Base-by-base conservation (phyloP, 2,329 filamentous ascomycete genomes). In the Talaromyces sp. region DNA sequence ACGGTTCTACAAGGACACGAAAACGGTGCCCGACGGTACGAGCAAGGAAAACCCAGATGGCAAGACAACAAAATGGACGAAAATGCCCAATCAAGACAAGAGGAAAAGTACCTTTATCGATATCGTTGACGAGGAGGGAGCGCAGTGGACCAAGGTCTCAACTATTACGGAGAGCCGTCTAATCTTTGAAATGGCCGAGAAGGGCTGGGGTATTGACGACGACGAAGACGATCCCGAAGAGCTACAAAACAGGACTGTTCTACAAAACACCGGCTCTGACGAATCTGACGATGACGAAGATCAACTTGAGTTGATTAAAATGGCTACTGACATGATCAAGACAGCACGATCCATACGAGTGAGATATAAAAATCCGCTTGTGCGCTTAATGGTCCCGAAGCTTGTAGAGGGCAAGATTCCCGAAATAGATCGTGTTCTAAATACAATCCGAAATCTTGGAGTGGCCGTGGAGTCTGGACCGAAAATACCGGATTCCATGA, bases 131-230 rank as follows among this genome's bases (percentile, higher is more conserved):
- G 78, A 85, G 60, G 81, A 85, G 70, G 88, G 88, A 11, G 74
- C 81, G 61, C 81, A 86, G 67, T 91, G 88, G 88, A 81, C 87
- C 59, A 89, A 89, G 71, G 83, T 90, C 1, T 88, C 85, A 5
- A 87, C 86, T 4, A 77, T 88, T 27, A 87, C 85, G 0, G 83
- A 88, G 65, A 85, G 81, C 62, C 79, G 87, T 57, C 75, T 91
- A 32, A 73, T 89, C 19, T 88, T 87, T 69, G 88, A 90, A 66
- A 80, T 90, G 65, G 88, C 88, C 3, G 88, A 89, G 71, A 81
- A 86, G 62, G 87, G 88, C 11, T 88, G 85, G 82, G 83, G 85
- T 65, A 73, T 72, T 51, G 78, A 76, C 60, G 78, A 73, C 36
- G 82, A 82, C 5, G 51, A 60, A 4, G 62, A 59, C 59, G 55